Evolutionary conservation across 345 rosid species (phyloP), one percentile per base, ranked within the genome.

Genomic region (Crucihimalaya himalaica): DNA sequence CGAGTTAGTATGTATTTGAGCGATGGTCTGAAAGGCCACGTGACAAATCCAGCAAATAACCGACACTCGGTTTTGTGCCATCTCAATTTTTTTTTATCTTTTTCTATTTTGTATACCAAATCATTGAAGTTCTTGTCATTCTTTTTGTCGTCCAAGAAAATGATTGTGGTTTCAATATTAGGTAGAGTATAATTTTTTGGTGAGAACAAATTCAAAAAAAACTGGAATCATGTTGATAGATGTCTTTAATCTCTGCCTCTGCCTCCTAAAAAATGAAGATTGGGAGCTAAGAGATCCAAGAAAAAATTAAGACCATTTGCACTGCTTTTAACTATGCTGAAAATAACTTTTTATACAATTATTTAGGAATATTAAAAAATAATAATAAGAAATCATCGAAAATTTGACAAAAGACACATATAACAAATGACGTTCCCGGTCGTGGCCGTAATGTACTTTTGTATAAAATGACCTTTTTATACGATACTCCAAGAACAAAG

Each of bases 31-130:
- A 46, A 32, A 18, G 52, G 72, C 72, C 59, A 74, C 78, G 78
- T 74, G 72, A 74, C 45, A 46, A 34, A 66, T 74, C 78, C 66
- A 74, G 52, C 72, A 66, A 47, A 47, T 25, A 74, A 47, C 72
- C 78, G 72, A 74, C 72, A 74, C 72, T 66, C 60, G 53, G 31
- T 15, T 47, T 73, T 73, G 58, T 53, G 63, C 46, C 70, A 39
- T 53, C 70, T 61, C 11, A 16, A 63, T 4, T 5, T 7, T 34
- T 34, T 29, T 31, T 50, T 66, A 0, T 31, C 10, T 1, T 29
- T n/a, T 20, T 42, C 4, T 63, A 25, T 72, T 53, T 45, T 55
- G 21, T 21, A 65, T 56, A 66, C 59, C 78, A 74, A 65, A 74
- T 74, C 52, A 74, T 74, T 74, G 13, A 48, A 48, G 27, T 74